phyloP scores from a whole-genome alignment of 306 rosid species.

The Gleditsia sinensis region DNA sequence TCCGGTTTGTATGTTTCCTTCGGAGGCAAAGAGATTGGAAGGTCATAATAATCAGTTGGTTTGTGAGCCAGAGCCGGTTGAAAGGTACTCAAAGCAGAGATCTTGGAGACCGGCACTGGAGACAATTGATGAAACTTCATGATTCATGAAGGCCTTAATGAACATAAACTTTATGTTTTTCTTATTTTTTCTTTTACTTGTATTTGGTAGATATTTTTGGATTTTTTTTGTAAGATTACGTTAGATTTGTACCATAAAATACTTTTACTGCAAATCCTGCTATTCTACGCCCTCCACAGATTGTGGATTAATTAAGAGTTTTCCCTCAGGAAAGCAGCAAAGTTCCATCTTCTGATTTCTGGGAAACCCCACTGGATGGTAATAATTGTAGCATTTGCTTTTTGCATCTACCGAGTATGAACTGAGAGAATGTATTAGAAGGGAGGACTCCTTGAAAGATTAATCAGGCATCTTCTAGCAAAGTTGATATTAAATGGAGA shows the following conservation, averaged over 20 bases:
- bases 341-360: background rate
- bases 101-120: constrained; percentile 92
- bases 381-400: background rate
- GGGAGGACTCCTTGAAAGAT: too few relatives aligned
- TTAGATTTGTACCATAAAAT: constrained; percentile 26
- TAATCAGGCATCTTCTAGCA: too few relatives aligned
- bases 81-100: constrained; percentile 68
- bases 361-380: background rate
- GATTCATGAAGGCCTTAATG: constrained; percentile 28
- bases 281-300: constrained; percentile 14
- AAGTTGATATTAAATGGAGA: too few relatives aligned
- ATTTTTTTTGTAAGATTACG: constrained; percentile 20
- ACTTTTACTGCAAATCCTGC: constrained; percentile 23
- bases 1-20: constrained; percentile 64
- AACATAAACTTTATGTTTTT: background rate
- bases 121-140: constrained; percentile 75
- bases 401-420: too few relatives aligned
- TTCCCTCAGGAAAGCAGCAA: background rate
- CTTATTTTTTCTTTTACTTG: constrained; percentile 7
- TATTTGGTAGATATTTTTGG: constrained; percentile 33
- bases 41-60: background rate
- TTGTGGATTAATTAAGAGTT: constrained; percentile 5
- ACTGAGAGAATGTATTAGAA: too few relatives aligned
- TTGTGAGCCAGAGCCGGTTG: constrained; percentile 34
- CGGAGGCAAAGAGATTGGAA: constrained; percentile 50